phyloP scores from a whole-genome alignment of 2,329 filamentous ascomycete genomes.

The Cercospora berteroae region DNA sequence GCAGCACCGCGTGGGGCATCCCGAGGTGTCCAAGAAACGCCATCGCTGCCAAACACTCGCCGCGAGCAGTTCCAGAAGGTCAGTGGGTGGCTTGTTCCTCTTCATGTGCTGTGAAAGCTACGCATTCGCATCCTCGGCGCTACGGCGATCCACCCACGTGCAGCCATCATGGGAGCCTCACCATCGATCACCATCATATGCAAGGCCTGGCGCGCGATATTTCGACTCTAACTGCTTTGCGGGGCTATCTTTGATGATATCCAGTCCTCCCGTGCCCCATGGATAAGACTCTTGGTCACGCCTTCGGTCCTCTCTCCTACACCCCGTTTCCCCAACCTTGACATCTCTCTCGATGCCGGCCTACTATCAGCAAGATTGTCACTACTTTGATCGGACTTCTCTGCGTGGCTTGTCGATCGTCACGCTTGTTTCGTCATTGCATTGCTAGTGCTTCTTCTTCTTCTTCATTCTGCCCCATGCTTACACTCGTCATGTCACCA shows the following conservation, averaged over 20 bases:
- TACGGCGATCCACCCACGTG: slow-evolving; percentile 20
- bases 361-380: slow-evolving; percentile 81
- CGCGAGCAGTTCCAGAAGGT: slow-evolving; percentile 20
- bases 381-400: slow-evolving; percentile 90
- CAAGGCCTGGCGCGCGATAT: not conserved
- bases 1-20: slow-evolving; percentile 7
- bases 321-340: slow-evolving; percentile 11
- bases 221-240: slow-evolving; percentile 5
- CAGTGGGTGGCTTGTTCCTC: slow-evolving; percentile 16
- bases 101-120: not conserved
- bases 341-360: slow-evolving; percentile 61
- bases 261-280: slow-evolving; percentile 23
- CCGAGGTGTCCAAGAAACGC: slow-evolving; percentile 8
- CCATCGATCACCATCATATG: slow-evolving; percentile 13
- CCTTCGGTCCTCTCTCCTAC: not conserved
- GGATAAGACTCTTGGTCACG: not conserved
- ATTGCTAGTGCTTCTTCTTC: slow-evolving; percentile 53
- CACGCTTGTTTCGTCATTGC: slow-evolving; percentile 74
- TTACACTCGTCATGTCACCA: slow-evolving; percentile 55
- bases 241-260: slow-evolving; percentile 10
- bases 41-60: not conserved
- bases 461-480: slow-evolving; percentile 43
- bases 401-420: slow-evolving; percentile 80
- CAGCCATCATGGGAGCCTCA: slow-evolving; percentile 14
- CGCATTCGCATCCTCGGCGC: slow-evolving; percentile 14